Percentiles rank a stretch among this genome's conserved stretches.
Conservation (phyloP, 2,329 filamentous ascomycete genomes). For the Aspergillus pseudonomiae region DNA sequence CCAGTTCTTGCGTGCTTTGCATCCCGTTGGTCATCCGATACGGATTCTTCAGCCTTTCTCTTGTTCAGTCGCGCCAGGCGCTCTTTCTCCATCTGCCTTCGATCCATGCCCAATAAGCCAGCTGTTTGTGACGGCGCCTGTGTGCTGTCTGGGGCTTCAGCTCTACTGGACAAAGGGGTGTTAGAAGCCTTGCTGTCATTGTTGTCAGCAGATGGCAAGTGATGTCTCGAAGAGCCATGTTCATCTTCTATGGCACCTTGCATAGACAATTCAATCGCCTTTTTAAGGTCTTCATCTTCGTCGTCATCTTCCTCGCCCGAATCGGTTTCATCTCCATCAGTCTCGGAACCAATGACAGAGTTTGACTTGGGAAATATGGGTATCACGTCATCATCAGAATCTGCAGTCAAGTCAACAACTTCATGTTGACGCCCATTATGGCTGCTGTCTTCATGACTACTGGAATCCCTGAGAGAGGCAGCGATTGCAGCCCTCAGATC, state of each 20-base stretch:
- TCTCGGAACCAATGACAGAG: conserved; percentile 31
- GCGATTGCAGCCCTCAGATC: conserved; percentile 22
- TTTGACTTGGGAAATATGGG: conserved; percentile 32
- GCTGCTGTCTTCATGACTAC: neutral
- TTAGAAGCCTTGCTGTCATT: neutral
- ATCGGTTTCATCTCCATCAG: conserved; percentile 17
- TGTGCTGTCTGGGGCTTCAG: neutral
- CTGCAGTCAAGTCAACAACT: conserved; percentile 39
- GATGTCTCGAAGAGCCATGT: neutral
- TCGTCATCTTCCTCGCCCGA: conserved; percentile 15
- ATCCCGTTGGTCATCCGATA: conserved; percentile 30
- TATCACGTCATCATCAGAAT: conserved; percentile 33
- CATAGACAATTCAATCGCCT: conserved; percentile 39
- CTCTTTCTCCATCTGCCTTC: conserved; percentile 84
- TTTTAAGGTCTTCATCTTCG: conserved; percentile 40
- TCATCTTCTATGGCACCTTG: conserved; percentile 23
- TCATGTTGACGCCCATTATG: neutral
- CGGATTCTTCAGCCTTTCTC: conserved; percentile 51
- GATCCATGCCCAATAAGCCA: conserved; percentile 63
- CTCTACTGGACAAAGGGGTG: neutral
- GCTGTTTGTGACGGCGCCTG: conserved; percentile 3
- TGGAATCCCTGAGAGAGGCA: conserved; percentile 26
- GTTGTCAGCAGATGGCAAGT: neutral
- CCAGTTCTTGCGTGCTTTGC: conserved; percentile 29
- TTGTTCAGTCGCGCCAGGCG: conserved; percentile 70